Conservation (phyloP, 2,329 filamentous ascomycete genomes). For the Fusarium globosum region DNA sequence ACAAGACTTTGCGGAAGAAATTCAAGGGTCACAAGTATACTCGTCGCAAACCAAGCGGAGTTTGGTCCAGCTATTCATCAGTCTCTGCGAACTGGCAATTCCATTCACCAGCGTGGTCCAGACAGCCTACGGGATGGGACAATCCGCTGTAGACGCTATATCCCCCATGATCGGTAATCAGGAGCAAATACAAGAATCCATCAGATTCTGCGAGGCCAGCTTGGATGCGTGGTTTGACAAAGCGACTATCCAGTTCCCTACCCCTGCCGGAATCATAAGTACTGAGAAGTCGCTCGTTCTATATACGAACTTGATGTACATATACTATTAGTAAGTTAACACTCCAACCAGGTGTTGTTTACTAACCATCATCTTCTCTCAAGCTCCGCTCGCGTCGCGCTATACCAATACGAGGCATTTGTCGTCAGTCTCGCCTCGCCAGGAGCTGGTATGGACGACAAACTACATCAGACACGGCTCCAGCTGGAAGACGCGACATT, state of each 20-base stretch:
- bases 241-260: slow-evolving; percentile 9
- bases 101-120: background rate
- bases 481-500: slow-evolving; percentile 6
- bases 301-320: slow-evolving; percentile 27
- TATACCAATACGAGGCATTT: background rate
- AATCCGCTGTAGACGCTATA: background rate
- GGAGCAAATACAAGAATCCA: fast-evolving
- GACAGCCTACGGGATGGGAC: background rate
- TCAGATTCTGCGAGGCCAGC: background rate
- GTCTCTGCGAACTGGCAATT: background rate
- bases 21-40: background rate
- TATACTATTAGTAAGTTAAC: slow-evolving; percentile 7
- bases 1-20: background rate
- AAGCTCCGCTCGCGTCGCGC: background rate
- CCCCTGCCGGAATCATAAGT: slow-evolving; percentile 3
- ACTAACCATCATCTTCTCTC: fast-evolving
- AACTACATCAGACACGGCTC: background rate
- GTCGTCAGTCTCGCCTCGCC: background rate
- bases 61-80: fast-evolving
- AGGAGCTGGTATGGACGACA: fast-evolving
- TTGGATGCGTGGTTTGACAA: slow-evolving; percentile 14
- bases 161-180: background rate
- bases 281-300: slow-evolving; percentile 9
- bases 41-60: fast-evolving
- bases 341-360: fast-evolving